phyloP scores from a whole-genome alignment of 2,329 filamentous ascomycete genomes.

The Monosporascus sp. region DNA sequence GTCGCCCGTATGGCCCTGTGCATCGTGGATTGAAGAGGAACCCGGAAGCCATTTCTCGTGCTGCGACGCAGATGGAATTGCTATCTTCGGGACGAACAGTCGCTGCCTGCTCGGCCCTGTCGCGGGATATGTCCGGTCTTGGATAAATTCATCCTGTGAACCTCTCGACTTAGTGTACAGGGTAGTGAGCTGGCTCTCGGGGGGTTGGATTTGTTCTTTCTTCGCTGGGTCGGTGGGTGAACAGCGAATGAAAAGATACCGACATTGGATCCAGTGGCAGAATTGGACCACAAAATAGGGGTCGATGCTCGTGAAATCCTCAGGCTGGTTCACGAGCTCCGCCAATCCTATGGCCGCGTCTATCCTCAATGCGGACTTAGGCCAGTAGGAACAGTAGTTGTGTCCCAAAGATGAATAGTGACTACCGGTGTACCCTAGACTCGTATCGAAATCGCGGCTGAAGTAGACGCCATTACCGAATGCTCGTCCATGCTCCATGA shows the following conservation, averaged over 20 bases:
- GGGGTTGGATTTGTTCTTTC: no score
- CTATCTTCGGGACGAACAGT: conserved; percentile 28
- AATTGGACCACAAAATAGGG: conserved; percentile 70
- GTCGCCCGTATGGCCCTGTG: conserved; percentile 20
- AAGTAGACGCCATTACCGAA: conserved; percentile 82
- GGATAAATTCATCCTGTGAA: conserved; percentile 12
- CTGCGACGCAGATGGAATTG: conserved; percentile 21
- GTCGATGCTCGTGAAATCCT: conserved; percentile 46
- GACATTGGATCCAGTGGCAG: conserved; percentile 82
- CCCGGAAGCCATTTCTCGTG: background rate
- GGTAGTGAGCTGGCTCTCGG: no score
- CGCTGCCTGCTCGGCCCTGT: conserved; percentile 4
- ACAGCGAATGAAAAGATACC: conserved; percentile 64
- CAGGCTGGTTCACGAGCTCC: conserved; percentile 74
- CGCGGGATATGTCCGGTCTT: conserved; percentile 13
- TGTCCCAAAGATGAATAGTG: background rate
- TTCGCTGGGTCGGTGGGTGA: background rate
- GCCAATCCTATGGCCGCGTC: conserved; percentile 64
- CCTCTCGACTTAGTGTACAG: background rate
- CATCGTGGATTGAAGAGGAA: conserved; percentile 3
- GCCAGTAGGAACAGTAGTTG: conserved; percentile 45
- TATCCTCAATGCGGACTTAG: conserved; percentile 59
- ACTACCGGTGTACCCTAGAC: conserved; percentile 42
- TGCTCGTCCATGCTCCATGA: conserved; percentile 58
- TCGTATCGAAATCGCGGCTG: conserved; percentile 53